phyloP scores from a whole-genome alignment of 768 basidiomycete species.

The Lactarius quietus region DNA sequence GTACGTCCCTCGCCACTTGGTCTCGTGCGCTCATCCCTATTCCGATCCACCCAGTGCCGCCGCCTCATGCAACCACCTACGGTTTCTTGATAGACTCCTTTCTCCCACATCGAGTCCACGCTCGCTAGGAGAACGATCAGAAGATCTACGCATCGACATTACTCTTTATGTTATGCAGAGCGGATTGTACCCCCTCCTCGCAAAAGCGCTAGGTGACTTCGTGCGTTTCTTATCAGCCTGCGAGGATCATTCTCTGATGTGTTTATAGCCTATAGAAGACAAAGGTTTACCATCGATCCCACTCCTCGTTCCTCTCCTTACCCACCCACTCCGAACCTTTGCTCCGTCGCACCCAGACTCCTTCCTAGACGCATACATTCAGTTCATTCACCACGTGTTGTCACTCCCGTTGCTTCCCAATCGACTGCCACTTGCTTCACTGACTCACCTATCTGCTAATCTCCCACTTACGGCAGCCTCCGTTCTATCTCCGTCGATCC shows the following conservation, averaged over 20 bases:
- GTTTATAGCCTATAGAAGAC: constrained; percentile 48
- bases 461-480: constrained; percentile 52
- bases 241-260: neutral
- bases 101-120: constrained; percentile 16
- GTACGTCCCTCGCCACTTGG: constrained; percentile 38
- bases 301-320: constrained; percentile 55
- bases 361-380: constrained; percentile 17
- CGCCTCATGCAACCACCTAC: constrained; percentile 12
- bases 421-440: constrained; percentile 56
- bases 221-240: constrained; percentile 39
- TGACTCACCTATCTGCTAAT: constrained; percentile 60
- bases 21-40: constrained; percentile 7
- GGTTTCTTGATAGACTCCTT: constrained; percentile 3
- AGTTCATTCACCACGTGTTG: constrained; percentile 15
- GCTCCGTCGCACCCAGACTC: constrained; percentile 5
- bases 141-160: constrained; percentile 16
- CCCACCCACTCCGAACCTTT: constrained; percentile 51
- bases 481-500: constrained; percentile 32
- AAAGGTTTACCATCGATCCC: constrained; percentile 54
- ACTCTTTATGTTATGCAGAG: constrained; percentile 6
- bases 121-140: constrained; percentile 1
- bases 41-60: neutral
- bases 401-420: constrained; percentile 72
- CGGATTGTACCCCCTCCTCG: constrained; percentile 10
- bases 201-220: constrained; percentile 47